phyloP scores from a whole-genome alignment of 2,329 filamentous ascomycete genomes.

The Fusarium azukiicola region DNA sequence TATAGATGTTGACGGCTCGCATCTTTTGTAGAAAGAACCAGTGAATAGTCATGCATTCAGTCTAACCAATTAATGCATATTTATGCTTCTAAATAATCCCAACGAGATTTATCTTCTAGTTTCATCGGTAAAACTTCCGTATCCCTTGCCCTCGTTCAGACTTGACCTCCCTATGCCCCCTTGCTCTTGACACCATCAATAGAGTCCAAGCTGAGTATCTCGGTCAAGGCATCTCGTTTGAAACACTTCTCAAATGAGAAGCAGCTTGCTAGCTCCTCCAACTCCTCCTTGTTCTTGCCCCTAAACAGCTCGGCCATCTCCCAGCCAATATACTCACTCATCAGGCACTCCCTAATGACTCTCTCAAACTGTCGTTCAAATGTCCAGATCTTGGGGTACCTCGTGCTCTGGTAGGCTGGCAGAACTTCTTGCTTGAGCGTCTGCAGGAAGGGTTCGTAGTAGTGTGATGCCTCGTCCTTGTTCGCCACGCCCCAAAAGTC shows the following conservation, averaged over 20 bases:
- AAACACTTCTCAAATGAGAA: conserved; percentile 77
- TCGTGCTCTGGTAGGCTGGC: conserved; percentile 64
- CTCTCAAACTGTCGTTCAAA: conserved; percentile 73
- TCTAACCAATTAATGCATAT: no score
- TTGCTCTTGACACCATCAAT: not conserved
- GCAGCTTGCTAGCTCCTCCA: conserved; percentile 73
- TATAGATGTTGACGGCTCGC: no score
- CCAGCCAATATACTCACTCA: conserved; percentile 73
- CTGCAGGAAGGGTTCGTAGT: conserved; percentile 64
- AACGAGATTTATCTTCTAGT: not conserved
- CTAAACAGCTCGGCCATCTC: conserved; percentile 78
- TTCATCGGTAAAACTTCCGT: no score
- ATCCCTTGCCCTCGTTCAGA: no score
- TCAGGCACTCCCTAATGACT: conserved; percentile 61
- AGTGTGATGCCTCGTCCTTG: conserved; percentile 56
- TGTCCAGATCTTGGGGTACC: conserved; percentile 72
- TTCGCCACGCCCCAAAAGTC: conserved; percentile 74
- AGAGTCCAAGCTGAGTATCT: conserved; percentile 64
- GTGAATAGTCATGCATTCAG: no score
- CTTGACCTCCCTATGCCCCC: not conserved
- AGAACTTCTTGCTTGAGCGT: conserved; percentile 68
- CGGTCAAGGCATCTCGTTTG: conserved; percentile 73
- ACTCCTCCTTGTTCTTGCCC: conserved; percentile 70
- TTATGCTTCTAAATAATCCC: not conserved
- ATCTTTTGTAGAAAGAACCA: no score